phyloP scores from a whole-genome alignment of 2,329 filamentous ascomycete genomes.

The Fonsecaea multimorphosa region DNA sequence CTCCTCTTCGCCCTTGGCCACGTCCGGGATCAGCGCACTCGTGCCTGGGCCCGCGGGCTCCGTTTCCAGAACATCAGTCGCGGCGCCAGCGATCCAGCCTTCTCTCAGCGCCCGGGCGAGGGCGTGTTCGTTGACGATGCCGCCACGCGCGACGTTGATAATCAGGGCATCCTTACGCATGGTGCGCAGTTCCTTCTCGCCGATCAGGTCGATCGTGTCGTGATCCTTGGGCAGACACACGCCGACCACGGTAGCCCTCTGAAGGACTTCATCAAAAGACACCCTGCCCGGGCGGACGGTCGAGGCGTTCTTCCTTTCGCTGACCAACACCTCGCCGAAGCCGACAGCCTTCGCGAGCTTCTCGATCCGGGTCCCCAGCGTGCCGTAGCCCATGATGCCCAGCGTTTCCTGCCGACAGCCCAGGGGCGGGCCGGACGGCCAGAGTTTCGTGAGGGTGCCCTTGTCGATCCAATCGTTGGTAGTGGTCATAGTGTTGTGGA shows the following conservation, averaged over 20 bases:
- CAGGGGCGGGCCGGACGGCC: constrained; percentile 47
- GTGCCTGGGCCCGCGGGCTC: constrained; percentile 56
- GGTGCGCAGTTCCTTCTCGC: constrained; percentile 48
- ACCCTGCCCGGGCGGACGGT: constrained; percentile 24
- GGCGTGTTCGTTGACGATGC: constrained; percentile 59
- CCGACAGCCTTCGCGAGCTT: constrained; percentile 53
- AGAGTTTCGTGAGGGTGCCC: constrained; percentile 45
- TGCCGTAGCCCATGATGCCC: constrained; percentile 59
- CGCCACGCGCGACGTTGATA: constrained; percentile 59
- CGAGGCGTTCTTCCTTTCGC: constrained; percentile 52
- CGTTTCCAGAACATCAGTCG: constrained; percentile 57
- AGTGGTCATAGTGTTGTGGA: constrained; percentile 45
- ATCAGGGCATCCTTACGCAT: constrained; percentile 56
- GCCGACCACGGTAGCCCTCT: constrained; percentile 43
- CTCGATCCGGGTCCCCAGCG: constrained; percentile 56
- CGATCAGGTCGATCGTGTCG: constrained; percentile 46
- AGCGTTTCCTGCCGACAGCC: constrained; percentile 57
- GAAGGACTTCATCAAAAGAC: constrained; percentile 44
- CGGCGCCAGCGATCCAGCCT: constrained; percentile 56
- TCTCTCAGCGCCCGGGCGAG: constrained; percentile 54
- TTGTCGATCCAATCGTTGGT: constrained; percentile 51
- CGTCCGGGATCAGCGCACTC: constrained; percentile 51
- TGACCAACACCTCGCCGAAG: constrained; percentile 55
- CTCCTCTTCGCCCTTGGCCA: constrained; percentile 44
- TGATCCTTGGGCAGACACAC: constrained; percentile 43